phyloP scores from a whole-genome alignment of 495 filamentous ascomycete genomes.

The Penicillium argentinense region DNA sequence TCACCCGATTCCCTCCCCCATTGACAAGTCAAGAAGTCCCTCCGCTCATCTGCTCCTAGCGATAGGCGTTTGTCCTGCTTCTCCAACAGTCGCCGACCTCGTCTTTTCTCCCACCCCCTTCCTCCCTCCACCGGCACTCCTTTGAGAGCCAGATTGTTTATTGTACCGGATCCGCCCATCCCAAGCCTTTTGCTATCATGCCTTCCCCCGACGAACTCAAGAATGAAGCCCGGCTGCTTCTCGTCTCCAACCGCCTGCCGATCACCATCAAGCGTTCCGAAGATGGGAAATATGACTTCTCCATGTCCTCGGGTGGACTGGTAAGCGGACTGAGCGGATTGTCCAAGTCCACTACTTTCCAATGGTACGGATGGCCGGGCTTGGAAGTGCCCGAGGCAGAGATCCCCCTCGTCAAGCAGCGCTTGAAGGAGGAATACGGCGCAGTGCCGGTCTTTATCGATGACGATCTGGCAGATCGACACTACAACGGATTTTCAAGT shows the following conservation, averaged over 20 bases:
- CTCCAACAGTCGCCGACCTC: slow-evolving; percentile 7
- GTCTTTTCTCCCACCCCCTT: slow-evolving; percentile 1
- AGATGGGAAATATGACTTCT: slow-evolving; percentile 80
- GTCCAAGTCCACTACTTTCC: slow-evolving; percentile 86
- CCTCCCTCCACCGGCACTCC: not conserved
- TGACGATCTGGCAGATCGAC: slow-evolving; percentile 73
- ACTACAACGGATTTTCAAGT: slow-evolving; percentile 91
- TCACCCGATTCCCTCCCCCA: no score
- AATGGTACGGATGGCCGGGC: slow-evolving; percentile 98
- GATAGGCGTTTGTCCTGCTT: not conserved
- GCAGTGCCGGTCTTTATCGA: slow-evolving; percentile 77
- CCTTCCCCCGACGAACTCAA: slow-evolving; percentile 33
- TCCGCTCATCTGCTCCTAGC: slow-evolving; percentile 1
- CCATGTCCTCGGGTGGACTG: slow-evolving; percentile 92
- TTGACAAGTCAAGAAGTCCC: not conserved
- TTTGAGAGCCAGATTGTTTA: not conserved
- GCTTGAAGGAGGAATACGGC: slow-evolving; percentile 69
- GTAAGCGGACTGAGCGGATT: slow-evolving; percentile 89
- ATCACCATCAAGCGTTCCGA: slow-evolving; percentile 93
- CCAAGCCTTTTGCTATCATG: slow-evolving; percentile 24
- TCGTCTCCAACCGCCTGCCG: slow-evolving; percentile 90
- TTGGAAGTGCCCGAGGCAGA: slow-evolving; percentile 78
- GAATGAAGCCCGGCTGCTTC: slow-evolving; percentile 59
- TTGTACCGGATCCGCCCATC: not conserved
- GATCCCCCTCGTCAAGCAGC: slow-evolving; percentile 58